These are phyloP conservation scores for Hypsizygus ulmarius DNA, from an alignment of 1,284 basidiomycete genomes.

Conservation along the genomic window DNA sequence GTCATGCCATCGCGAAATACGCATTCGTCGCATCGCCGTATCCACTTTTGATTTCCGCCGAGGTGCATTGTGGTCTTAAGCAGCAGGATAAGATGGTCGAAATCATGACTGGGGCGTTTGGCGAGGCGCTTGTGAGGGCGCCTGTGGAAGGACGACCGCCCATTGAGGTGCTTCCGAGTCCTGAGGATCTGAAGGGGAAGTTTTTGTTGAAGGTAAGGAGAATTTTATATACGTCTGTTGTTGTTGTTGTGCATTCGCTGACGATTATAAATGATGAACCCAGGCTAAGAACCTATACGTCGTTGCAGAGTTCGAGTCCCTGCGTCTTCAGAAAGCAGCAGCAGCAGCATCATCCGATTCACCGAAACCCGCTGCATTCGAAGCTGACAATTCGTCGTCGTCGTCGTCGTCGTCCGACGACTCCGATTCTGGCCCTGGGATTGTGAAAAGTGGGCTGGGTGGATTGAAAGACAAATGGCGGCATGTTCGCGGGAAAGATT, in stretches of 20 bases:
- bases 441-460: conserved; percentile 22
- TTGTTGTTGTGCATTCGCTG: conserved; percentile 4
- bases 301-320: conserved; percentile 38
- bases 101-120: conserved; percentile 81
- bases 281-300: conserved; percentile 65
- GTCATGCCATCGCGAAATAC: conserved; percentile 87
- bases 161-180: conserved; percentile 75
- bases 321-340: conserved; percentile 19
- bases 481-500: conserved; percentile 20
- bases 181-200: conserved; percentile 78
- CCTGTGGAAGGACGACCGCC: conserved; percentile 51
- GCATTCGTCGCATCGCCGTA: conserved; percentile 93
- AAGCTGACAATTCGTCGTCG: conserved; percentile 39
- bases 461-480: conserved; percentile 29
- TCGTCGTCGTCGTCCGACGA: conserved; percentile 36
- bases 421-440: conserved; percentile 6
- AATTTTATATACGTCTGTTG: background rate
- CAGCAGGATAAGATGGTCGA: conserved; percentile 84
- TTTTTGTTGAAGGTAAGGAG: conserved; percentile 78
- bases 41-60: conserved; percentile 92
- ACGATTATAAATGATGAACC: background rate
- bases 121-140: conserved; percentile 67
- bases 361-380: conserved; percentile 39
- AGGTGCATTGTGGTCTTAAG: conserved; percentile 82
- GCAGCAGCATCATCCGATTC: background rate